A percentile compares a stretch with the other conserved stretches of the same genome.
Evolutionary conservation across 371 early-diverging fungal genomes (phyloP).

Genomic region (Haplosporangium sp.): DNA sequence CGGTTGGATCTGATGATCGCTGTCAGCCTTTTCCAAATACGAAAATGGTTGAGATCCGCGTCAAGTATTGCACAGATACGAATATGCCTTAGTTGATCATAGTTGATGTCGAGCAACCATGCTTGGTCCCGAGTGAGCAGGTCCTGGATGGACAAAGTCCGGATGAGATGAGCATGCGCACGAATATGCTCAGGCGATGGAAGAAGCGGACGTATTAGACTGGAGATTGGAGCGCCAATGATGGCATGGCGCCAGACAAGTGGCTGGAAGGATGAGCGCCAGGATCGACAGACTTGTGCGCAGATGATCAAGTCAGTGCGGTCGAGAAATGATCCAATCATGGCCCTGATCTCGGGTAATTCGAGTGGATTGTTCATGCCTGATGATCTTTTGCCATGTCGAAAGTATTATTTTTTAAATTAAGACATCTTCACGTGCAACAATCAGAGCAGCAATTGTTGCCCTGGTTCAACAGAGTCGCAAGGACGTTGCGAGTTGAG

Average conservation of each 20-base stretch:
- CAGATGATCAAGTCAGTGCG: constrained; percentile 6
- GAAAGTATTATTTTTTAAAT: too few relatives aligned
- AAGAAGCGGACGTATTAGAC: not conserved
- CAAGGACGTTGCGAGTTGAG: too few relatives aligned
- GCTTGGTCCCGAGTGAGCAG: too few relatives aligned
- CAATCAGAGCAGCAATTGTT: too few relatives aligned
- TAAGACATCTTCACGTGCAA: too few relatives aligned
- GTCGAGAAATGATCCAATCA: constrained; percentile 12
- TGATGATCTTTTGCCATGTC: too few relatives aligned
- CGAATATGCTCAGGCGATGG: not conserved
- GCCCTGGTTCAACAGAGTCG: too few relatives aligned
- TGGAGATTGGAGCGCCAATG: not conserved
- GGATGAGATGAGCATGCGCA: constrained; percentile 1
- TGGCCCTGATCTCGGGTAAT: constrained; percentile 19
- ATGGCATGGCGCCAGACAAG: constrained; percentile 20
- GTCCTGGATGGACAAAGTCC: not conserved
- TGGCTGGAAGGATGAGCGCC: constrained; percentile 7
- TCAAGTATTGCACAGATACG: too few relatives aligned
- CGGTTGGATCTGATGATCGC: too few relatives aligned
- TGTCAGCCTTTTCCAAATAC: too few relatives aligned
- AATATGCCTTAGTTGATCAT: too few relatives aligned
- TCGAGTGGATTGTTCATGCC: constrained; percentile 8
- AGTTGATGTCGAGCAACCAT: not conserved
- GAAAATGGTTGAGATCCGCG: too few relatives aligned
- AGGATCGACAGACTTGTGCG: constrained; percentile 2